Percentiles rank a stretch among this genome's conserved stretches.
Evolutionary conservation across 495 filamentous ascomycete species (phyloP).

Genomic region (Tuber aestivum): DNA sequence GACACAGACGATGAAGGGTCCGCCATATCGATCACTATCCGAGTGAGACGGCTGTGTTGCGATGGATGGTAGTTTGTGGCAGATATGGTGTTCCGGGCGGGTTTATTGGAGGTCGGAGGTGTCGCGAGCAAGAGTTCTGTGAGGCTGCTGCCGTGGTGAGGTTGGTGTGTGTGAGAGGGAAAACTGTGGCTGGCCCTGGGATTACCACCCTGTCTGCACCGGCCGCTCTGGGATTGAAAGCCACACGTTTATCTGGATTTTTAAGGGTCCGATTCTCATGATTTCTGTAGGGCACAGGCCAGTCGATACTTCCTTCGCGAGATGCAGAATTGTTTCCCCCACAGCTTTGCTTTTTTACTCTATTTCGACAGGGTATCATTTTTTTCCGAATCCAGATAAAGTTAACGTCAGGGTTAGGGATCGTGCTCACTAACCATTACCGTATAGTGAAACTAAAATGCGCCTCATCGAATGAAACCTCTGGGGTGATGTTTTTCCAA

Average conservation of each 20-base stretch:
- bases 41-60: background rate
- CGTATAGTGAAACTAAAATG: background rate
- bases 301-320: background rate
- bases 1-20: constrained; percentile 35
- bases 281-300: background rate
- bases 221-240: background rate
- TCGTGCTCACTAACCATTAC: background rate
- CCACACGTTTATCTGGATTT: background rate
- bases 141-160: constrained; percentile 12
- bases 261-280: background rate
- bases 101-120: no score
- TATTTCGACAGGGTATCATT: background rate
- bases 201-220: background rate
- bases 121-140: constrained; percentile 8
- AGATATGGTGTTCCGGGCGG: background rate
- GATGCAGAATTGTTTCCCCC: background rate
- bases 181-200: background rate
- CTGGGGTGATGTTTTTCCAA: background rate
- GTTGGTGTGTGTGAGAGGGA: constrained; percentile 16
- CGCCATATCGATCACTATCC: constrained; percentile 16
- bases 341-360: background rate
- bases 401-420: constrained; percentile 3
- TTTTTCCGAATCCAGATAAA: constrained; percentile 1
- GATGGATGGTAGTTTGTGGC: background rate
- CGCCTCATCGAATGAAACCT: background rate